A percentile compares a stretch with the other conserved stretches of the same genome.
These are phyloP conservation scores for Alliaria petiolata DNA, from an alignment of 345 rosid genomes.

Conservation along the genomic window DNA sequence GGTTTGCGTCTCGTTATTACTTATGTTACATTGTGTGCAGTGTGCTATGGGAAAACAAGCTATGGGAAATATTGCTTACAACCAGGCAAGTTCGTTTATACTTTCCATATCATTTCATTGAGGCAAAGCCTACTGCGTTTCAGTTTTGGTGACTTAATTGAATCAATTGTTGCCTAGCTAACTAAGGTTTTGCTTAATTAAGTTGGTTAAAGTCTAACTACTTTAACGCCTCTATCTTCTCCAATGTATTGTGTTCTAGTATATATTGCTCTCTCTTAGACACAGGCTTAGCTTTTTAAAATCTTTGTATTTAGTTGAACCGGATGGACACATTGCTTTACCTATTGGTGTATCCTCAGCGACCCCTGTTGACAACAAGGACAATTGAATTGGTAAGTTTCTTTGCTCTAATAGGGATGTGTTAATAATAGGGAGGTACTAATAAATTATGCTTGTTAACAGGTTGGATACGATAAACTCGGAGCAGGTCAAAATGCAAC, in stretches of 20 bases:
- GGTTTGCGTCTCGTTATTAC: background rate
- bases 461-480: conserved; percentile 95
- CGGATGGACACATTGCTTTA: conserved; percentile 93
- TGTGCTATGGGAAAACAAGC: conserved; percentile 99
- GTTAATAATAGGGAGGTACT: conserved; percentile 1
- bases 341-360: conserved; percentile 89
- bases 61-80: conserved; percentile 95
- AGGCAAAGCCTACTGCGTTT: background rate
- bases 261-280: conserved; percentile 1
- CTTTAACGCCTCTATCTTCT: background rate
- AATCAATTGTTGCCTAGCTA: background rate
- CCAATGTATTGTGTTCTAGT: background rate
- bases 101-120: background rate
- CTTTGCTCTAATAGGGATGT: background rate
- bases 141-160: background rate
- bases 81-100: conserved; percentile 57
- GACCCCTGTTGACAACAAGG: conserved; percentile 87
- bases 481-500: conserved; percentile 99
- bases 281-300: background rate
- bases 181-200: conserved; percentile 1
- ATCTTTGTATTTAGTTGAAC: conserved; percentile 40
- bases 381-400: conserved; percentile 86
- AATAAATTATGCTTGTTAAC: conserved; percentile 25
- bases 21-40: conserved; percentile 34
- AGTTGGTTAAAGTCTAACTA: background rate